Percentiles rank a stretch among this genome's conserved stretches.
Conservation (phyloP, 2,329 filamentous ascomycete genomes). For the Capronia americana region DNA sequence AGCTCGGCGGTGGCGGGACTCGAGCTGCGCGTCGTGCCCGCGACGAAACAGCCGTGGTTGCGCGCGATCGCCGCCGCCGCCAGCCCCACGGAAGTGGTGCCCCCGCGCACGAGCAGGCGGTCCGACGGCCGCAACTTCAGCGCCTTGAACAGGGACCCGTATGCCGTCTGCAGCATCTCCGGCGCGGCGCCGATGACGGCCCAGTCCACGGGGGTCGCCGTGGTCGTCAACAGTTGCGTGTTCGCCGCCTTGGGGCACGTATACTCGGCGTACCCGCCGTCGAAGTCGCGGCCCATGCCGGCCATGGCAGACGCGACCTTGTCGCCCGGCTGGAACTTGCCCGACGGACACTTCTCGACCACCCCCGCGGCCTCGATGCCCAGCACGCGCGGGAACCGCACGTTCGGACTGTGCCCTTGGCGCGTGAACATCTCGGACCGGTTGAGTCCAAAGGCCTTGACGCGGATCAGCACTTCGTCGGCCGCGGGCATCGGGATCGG, state of each 20-base stretch:
- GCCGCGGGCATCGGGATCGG: conserved; percentile 49
- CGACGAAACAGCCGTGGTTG: conserved; percentile 49
- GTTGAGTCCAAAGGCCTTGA: conserved; percentile 57
- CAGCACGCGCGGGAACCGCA: conserved; percentile 53
- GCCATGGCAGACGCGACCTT: conserved; percentile 58
- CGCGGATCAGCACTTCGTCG: conserved; percentile 51
- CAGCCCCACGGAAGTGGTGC: conserved; percentile 57
- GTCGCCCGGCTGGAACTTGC: conserved; percentile 49
- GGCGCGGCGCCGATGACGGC: conserved; percentile 55
- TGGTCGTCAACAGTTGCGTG: conserved; percentile 45
- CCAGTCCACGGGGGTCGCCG: conserved; percentile 50
- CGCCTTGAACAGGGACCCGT: conserved; percentile 51
- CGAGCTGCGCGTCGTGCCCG: conserved; percentile 49
- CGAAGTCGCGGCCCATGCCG: conserved; percentile 55
- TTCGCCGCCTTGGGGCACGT: conserved; percentile 52
- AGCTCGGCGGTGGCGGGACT: conserved; percentile 44
- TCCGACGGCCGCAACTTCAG: conserved; percentile 51
- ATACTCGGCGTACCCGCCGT: conserved; percentile 60
- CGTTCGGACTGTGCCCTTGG: conserved; percentile 51
- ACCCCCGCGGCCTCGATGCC: conserved; percentile 57
- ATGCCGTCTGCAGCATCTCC: conserved; percentile 61
- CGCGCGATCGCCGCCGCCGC: conserved; percentile 56
- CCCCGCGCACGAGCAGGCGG: conserved; percentile 56
- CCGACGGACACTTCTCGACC: conserved; percentile 46
- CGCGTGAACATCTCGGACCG: conserved; percentile 56